Evolutionary conservation across 2,329 filamentous ascomycete species (phyloP), one percentile per base, ranked within the genome.

Genomic region (Cladosporium colombiae): DNA sequence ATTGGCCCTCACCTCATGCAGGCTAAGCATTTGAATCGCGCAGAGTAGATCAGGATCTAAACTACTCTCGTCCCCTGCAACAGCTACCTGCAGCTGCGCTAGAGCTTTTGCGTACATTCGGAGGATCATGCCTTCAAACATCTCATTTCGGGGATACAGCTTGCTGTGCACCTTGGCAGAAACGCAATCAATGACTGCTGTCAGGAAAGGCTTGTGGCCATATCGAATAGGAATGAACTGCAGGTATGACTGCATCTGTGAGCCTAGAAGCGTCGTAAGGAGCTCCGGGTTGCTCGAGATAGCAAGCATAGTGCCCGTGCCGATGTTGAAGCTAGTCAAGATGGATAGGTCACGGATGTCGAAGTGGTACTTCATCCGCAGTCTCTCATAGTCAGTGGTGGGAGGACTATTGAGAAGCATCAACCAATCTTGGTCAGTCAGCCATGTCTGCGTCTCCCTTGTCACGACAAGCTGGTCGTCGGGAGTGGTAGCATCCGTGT

Each of bases 271-370:
- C 1, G 64, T 66, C 3, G 44, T 37, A 11, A 66, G 49, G 18
- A 66, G 53, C 16, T 52, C 60, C 44, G 64, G 63, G 16, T 57
- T 58, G 5, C 23, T 23, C 14, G 57, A 56, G 6, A 66, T 61
- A 0, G 57, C 57, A 16, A 35, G 25, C 29, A 62, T 37, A 7
- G 59, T 60, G 40, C 27, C 37, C 21, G 49, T n/a, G 35, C 57
- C 59, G n/a, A 74, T 66, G 46, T 71, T 71, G 65, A 74, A 74
- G 52, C 67, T 72, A 2, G 73, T 73, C 21, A 74, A 49, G 23
- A 72, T 65, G 7, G 70, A 67, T 5, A 74, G 67, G 58, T 70
- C 67, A 2, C 61, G 62, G 8, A 73, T 50, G 44, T 74, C 73
- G 21, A 74, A 55, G 8, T 68, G 63, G 50, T 70, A 74, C 57